Base-by-base conservation (phyloP, 805 yeast species). In the Grigorovia transvaalensis region DNA sequence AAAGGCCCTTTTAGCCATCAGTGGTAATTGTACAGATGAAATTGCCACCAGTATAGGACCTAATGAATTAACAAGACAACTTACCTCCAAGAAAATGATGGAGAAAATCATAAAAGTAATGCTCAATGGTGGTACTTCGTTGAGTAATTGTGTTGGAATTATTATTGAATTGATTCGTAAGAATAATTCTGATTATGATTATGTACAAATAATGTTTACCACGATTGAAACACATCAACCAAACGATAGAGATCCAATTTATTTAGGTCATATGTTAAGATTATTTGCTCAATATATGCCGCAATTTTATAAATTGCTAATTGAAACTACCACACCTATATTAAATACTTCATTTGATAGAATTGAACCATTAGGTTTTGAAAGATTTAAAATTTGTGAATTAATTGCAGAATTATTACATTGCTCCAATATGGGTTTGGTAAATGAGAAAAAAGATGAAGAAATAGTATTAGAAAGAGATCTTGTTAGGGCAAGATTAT, bases 181-280 rank as follows among this genome's bases (percentile, higher is more conserved):
- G 65, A 93, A 93, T 66, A 93, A 93, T 64, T 88, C 96, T 0
- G 99, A 93, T 66, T 93, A 93, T 68, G 99, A 93, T 69, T 76
- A 81, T 47, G 85, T 87, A 47, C 95, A 95, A 53, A 95, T 95
- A 20, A 71, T 86, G 59, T 84, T 82, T 67, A 83, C 87, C 45
- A 82, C 95, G 1, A 67, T 86, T 55, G 95, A 89, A 53, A 82
- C 90, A 23, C 93, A 90, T 61, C 97, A 97, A 6, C 98, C 99
- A 8, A 82, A 84, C 15, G 81, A 91, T 43, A 75, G 97, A 54
- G 99, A 93, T 67, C 96, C 97, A 4, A 85, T 93, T 29, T 93
- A 88, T 64, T 71, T 93, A 51, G 99, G 99, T 2, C 84, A 87
- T 43, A 73, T 93, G 74, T 83, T 93, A 40, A 77, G 76, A 53